A percentile compares a stretch with the other conserved stretches of the same genome.
These are phyloP conservation scores for Athelia psychrophila DNA, from an alignment of 1,284 basidiomycete species.

Conservation along the genomic window DNA sequence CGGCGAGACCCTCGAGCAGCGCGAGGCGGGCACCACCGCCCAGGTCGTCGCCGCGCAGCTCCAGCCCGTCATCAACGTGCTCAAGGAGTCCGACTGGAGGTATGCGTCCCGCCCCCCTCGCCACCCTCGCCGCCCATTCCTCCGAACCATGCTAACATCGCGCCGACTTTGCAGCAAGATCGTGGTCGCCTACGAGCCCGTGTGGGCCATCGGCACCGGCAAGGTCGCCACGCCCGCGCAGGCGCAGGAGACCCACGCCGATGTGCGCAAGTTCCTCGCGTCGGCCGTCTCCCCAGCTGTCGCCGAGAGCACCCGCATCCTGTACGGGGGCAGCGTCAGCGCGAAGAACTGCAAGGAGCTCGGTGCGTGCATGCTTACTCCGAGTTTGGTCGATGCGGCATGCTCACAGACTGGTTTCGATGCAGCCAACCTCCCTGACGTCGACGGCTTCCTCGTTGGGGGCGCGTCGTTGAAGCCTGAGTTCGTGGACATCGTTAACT, in stretches of 20 bases:
- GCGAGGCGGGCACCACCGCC: slow-evolving; percentile 80
- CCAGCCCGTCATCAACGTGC: slow-evolving; percentile 67
- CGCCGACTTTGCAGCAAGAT: slow-evolving; percentile 56
- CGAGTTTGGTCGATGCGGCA: background rate
- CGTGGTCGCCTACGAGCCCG: slow-evolving; percentile 95
- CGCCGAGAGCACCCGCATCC: slow-evolving; percentile 81
- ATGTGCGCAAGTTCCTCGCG: slow-evolving; percentile 79
- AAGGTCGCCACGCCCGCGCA: slow-evolving; percentile 91
- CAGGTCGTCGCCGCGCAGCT: slow-evolving; percentile 85
- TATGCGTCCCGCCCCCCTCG: slow-evolving; percentile 30
- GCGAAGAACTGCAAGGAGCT: slow-evolving; percentile 88
- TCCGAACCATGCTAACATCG: too few relatives aligned
- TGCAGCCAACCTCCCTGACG: slow-evolving; percentile 74
- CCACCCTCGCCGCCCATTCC: background rate
- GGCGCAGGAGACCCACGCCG: slow-evolving; percentile 91
- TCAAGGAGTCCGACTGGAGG: slow-evolving; percentile 79
- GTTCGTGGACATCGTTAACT: slow-evolving; percentile 91
- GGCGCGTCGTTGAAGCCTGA: slow-evolving; percentile 98
- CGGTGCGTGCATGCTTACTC: slow-evolving; percentile 42
- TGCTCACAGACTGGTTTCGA: slow-evolving; percentile 6
- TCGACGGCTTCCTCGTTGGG: slow-evolving; percentile 98
- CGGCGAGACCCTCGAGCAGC: slow-evolving; percentile 90
- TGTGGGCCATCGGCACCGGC: slow-evolving; percentile 99
- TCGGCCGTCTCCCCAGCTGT: slow-evolving; percentile 66
- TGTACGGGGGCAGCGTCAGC: slow-evolving; percentile 95